Conservation (phyloP, 1,284 basidiomycete genomes). For the Rhizoctonia solani region DNA sequence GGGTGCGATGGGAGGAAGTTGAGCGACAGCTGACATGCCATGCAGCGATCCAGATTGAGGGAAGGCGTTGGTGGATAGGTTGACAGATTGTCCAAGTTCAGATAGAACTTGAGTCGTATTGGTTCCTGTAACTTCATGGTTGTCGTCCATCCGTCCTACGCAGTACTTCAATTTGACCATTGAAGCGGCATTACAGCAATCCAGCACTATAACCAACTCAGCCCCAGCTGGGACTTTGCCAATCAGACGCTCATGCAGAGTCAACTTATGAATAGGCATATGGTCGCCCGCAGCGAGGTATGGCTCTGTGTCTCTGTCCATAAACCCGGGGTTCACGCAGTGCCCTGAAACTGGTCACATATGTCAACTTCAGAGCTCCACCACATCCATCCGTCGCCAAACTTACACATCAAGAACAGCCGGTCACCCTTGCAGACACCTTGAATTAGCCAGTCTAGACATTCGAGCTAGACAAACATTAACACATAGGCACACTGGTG, state of each 20-base stretch:
- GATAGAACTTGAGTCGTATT: no score
- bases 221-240: not conserved
- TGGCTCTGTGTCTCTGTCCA: no score
- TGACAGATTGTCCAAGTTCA: no score
- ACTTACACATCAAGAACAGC: slow-evolving; percentile 7
- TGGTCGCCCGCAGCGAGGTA: not conserved
- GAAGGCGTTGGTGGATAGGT: no score
- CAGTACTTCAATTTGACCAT: not conserved
- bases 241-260: not conserved
- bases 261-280: not conserved
- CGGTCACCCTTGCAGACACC: slow-evolving; percentile 3
- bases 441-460: not conserved
- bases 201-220: not conserved
- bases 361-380: no score
- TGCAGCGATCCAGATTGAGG: no score
- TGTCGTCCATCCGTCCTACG: not conserved
- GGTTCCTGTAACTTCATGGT: not conserved
- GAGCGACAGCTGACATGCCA: no score
- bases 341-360: no score
- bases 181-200: not conserved
- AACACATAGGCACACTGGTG: no score
- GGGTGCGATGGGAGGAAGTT: no score
- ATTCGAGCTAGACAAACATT: slow-evolving; percentile 6
- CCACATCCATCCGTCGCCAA: no score
- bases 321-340: no score